These are phyloP conservation scores for Pneumocystis carinii DNA, from an alignment of 1,139 yeast genomes.

Conservation along the genomic window DNA sequence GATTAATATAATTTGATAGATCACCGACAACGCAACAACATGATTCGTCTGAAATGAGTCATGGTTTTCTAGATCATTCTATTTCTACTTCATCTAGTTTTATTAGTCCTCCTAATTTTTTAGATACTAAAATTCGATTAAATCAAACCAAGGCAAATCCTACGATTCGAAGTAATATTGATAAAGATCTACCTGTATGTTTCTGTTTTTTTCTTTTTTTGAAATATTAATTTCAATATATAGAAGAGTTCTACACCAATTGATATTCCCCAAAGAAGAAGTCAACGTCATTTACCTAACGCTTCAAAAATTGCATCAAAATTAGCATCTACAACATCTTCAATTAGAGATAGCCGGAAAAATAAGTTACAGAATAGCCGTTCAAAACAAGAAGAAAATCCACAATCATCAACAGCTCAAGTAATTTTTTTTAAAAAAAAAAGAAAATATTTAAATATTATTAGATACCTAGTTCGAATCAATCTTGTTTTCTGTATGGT, in stretches of 20 bases:
- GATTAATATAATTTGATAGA: neutral
- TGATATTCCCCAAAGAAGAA: neutral
- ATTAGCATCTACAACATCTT: neutral
- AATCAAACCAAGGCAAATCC: neutral
- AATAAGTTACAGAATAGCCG: neutral
- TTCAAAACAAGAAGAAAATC: neutral
- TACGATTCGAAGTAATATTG: neutral
- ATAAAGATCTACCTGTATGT: neutral
- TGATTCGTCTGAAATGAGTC: neutral
- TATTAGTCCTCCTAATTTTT: neutral
- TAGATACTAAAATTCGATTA: neutral
- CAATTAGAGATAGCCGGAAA: neutral
- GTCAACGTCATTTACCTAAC: neutral
- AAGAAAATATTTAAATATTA: neutral
- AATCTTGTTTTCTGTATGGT: neutral
- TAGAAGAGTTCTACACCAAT: neutral
- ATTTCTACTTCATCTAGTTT: neutral
- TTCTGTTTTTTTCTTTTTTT: neutral
- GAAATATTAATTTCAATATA: neutral
- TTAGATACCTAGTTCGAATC: neutral
- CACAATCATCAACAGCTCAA: neutral
- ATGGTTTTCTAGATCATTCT: neutral
- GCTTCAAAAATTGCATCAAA: neutral
- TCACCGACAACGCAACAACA: neutral
- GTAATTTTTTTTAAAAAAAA: neutral